Conservation (phyloP, 2,329 filamentous ascomycete species). For the Tothia fuscella region DNA sequence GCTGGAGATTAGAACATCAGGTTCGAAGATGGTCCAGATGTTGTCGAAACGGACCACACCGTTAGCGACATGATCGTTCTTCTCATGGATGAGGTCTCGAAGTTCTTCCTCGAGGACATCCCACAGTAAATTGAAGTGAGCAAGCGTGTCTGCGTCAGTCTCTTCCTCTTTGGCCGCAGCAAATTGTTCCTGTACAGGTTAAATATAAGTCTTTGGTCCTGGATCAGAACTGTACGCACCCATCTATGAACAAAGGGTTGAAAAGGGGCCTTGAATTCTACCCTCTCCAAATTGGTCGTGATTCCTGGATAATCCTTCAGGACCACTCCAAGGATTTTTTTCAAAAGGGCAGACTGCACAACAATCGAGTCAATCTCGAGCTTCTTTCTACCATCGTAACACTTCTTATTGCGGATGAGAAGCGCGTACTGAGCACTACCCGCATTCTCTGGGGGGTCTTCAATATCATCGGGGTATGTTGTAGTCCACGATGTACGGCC, state of each 20-base stretch:
- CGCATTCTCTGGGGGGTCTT: slow-evolving; percentile 16
- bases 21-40: slow-evolving; percentile 34
- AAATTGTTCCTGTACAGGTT: too few relatives aligned
- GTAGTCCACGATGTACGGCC: not conserved
- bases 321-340: slow-evolving; percentile 18
- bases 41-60: slow-evolving; percentile 29
- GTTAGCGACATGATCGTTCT: slow-evolving; percentile 22
- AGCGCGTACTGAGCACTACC: slow-evolving; percentile 13
- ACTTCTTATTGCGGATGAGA: slow-evolving; percentile 15
- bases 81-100: slow-evolving; percentile 10
- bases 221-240: too few relatives aligned
- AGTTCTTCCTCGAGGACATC: slow-evolving; percentile 20
- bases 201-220: too few relatives aligned
- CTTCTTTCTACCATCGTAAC: slow-evolving; percentile 15
- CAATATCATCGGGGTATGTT: slow-evolving; percentile 3
- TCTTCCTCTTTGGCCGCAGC: slow-evolving; percentile 11
- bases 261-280: slow-evolving; percentile 24
- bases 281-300: slow-evolving; percentile 19
- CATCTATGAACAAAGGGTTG: slow-evolving; percentile 25
- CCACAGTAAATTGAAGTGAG: slow-evolving; percentile 22
- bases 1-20: slow-evolving; percentile 19
- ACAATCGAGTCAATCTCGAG: slow-evolving; percentile 20
- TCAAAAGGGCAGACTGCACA: slow-evolving; percentile 23
- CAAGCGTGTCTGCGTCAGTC: slow-evolving; percentile 17
- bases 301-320: slow-evolving; percentile 23